Evolutionary conservation across 2,329 filamentous ascomycete genomes (phyloP), one percentile per base, ranked within the genome.

Genomic region (Ophiostoma sp.): DNA sequence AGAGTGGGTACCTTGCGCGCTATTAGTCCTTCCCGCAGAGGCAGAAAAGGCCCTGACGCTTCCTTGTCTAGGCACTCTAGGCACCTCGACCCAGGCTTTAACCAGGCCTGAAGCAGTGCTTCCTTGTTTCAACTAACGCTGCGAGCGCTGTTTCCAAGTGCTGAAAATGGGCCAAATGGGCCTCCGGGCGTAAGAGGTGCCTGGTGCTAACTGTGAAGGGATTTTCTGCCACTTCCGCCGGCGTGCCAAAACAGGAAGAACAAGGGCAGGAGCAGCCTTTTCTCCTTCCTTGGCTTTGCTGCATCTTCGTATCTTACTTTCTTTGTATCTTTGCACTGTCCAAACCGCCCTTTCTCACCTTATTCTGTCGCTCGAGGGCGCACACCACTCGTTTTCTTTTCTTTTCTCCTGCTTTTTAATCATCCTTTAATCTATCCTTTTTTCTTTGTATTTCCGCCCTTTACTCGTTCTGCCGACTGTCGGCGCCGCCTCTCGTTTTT

Each of bases 11-110:
- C 33, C 42, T 52, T 39, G 68, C 48, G 68, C 50, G n/a, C 31
- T 55, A 36, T 42, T 70, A 42, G 68, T 57, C 22, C 68, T 33
- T 12, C 31, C 8, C 36, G 36, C 36, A 66, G 61, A 31, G 8
- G 64, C 64, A 52, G 45, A 52, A 36, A 70, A 55, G 68, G 50
- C 48, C 48, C 50, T 57, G 68, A 57, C 68, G 48, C 50, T 70
- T 42, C 22, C n/a, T 57, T 39, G 48, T 55, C 68, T 45, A 45
- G 48, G 69, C 69, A 25, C 11, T 45, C 52, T 48, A n/a, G 33
- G 12, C 50, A 36, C 7, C n/a, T 25, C 63, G 4, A 48, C 4
- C 42, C 42, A 48, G 3, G 42, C 42, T 19, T 69, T 48, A 48
- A 15, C 42, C 42, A 48, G 3, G 42, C 42, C 31, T 69, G 66